These are phyloP conservation scores for Phytopythium kandeliae DNA, from an alignment of 352 stramenopile species.

Conservation along the genomic window DNA sequence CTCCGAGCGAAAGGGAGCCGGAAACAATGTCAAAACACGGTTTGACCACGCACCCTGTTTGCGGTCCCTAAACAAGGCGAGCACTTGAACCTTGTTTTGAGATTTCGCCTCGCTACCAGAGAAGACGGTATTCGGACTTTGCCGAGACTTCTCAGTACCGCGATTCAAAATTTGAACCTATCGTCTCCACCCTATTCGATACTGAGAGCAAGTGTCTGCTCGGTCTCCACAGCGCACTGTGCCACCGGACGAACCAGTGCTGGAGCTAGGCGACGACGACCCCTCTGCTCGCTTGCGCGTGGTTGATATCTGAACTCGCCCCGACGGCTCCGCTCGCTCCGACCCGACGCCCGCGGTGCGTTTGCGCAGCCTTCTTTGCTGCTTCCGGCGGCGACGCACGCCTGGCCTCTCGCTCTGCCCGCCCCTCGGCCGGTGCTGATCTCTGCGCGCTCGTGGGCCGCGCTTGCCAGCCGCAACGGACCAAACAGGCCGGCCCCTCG, in stretches of 20 bases:
- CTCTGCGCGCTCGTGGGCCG: not conserved
- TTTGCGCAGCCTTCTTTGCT: slow-evolving; percentile 3
- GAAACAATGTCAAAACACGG: too few species aligned
- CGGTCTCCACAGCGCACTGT: too few species aligned
- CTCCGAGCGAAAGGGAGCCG: too few species aligned
- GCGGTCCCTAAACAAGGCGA: not conserved
- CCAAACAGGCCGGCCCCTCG: not conserved
- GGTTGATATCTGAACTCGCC: slow-evolving; percentile 5
- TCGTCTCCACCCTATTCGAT: not conserved
- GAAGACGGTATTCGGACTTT: slow-evolving; percentile 8
- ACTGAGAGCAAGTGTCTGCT: slow-evolving; percentile 19
- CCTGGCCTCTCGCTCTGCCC: not conserved
- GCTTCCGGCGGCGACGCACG: not conserved
- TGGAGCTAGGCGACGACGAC: not conserved
- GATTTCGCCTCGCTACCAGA: not conserved
- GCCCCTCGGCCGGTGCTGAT: not conserved
- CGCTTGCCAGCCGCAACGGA: not conserved
- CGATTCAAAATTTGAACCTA: slow-evolving; percentile 32
- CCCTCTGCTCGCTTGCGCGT: not conserved
- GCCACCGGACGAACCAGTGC: too few species aligned
- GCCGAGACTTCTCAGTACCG: not conserved
- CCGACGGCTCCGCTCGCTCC: not conserved
- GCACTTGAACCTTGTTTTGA: not conserved
- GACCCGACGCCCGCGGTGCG: not conserved
- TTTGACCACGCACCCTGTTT: too few species aligned